Conservation (phyloP, 805 yeast genomes). For the Zygoascus ofunaensis region DNA sequence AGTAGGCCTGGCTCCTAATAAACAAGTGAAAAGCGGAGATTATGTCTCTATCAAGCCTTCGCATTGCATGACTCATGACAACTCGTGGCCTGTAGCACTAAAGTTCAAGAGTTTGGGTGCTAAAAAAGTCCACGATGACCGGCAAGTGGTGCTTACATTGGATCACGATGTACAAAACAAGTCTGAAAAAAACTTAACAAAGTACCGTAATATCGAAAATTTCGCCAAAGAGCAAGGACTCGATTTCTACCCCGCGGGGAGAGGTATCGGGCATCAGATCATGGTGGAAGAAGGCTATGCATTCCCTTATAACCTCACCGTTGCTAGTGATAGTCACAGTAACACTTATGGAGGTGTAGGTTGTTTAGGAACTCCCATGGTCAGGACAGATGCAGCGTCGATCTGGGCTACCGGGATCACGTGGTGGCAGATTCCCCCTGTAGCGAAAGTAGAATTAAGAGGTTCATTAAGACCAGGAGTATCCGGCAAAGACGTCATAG, state of each 20-base stretch:
- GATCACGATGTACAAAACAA: conserved; percentile 98
- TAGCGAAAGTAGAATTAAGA: conserved; percentile 80
- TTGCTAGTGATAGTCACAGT: conserved; percentile 96
- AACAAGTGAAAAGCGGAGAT: conserved; percentile 79
- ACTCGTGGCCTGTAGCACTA: conserved; percentile 98
- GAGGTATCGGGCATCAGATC: conserved; percentile 98
- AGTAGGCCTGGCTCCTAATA: conserved; percentile 69
- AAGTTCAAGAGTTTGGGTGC: conserved; percentile 96
- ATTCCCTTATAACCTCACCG: conserved; percentile 85
- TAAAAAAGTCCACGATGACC: conserved; percentile 64
- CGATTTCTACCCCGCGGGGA: conserved; percentile 96
- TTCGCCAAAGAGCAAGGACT: conserved; percentile 87
- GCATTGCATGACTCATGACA: conserved; percentile 98
- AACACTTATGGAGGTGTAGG: conserved; percentile 98
- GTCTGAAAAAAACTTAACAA: conserved; percentile 75
- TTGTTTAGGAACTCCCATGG: conserved; percentile 92
- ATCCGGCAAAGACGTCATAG: conserved; percentile 94
- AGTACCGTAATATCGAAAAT: conserved; percentile 78
- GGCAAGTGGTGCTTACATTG: conserved; percentile 90
- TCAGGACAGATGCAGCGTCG: conserved; percentile 97
- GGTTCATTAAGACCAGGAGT: conserved; percentile 80
- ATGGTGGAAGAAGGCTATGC: conserved; percentile 99
- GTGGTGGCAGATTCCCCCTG: conserved; percentile 99
- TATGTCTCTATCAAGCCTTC: conserved; percentile 92
- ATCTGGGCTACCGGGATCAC: conserved; percentile 99